Percentiles rank a stretch among this genome's conserved stretches.
Evolutionary conservation across 371 early-diverging fungal species (phyloP).

Genomic region (Syncephalastrum contaminatum): DNA sequence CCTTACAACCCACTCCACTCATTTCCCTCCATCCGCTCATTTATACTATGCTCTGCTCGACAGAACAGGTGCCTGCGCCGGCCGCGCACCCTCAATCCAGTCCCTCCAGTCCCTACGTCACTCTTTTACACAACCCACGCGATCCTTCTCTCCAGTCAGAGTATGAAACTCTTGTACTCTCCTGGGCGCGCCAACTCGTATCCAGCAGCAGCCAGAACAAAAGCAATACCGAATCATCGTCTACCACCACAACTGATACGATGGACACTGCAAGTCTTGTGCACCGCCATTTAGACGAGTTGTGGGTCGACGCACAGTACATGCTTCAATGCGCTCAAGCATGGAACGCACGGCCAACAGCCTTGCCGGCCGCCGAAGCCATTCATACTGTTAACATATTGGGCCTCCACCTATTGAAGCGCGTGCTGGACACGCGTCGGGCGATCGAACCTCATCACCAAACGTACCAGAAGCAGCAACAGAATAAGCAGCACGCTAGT

Average conservation of each 20-base stretch:
- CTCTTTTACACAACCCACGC: slow-evolving; percentile 11
- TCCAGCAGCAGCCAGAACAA: slow-evolving; percentile 5
- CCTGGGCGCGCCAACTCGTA: slow-evolving; percentile 33
- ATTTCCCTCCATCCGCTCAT: too few relatives aligned
- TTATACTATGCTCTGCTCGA: slow-evolving; percentile 14
- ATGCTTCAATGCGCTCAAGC: slow-evolving; percentile 45
- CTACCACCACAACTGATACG: background rate
- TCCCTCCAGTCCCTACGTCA: slow-evolving; percentile 4
- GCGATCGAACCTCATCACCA: slow-evolving; percentile 8
- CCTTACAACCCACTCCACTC: too few relatives aligned
- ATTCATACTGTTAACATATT: slow-evolving; percentile 41
- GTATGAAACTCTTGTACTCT: slow-evolving; percentile 31
- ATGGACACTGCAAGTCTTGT: slow-evolving; percentile 20
- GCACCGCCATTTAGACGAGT: slow-evolving; percentile 38
- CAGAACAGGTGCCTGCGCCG: slow-evolving; percentile 15
- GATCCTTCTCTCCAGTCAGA: slow-evolving; percentile 28
- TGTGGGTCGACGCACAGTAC: slow-evolving; percentile 41
- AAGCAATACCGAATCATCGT: too few relatives aligned
- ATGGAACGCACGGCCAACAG: slow-evolving; percentile 31
- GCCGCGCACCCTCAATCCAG: slow-evolving; percentile 6
- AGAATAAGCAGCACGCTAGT: background rate
- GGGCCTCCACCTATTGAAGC: slow-evolving; percentile 35
- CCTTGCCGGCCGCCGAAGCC: slow-evolving; percentile 25
- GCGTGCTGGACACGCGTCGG: slow-evolving; percentile 34
- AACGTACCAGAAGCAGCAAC: background rate